Conservation (phyloP, 1,284 basidiomycete genomes). For the Heterobasidion parviporum region DNA sequence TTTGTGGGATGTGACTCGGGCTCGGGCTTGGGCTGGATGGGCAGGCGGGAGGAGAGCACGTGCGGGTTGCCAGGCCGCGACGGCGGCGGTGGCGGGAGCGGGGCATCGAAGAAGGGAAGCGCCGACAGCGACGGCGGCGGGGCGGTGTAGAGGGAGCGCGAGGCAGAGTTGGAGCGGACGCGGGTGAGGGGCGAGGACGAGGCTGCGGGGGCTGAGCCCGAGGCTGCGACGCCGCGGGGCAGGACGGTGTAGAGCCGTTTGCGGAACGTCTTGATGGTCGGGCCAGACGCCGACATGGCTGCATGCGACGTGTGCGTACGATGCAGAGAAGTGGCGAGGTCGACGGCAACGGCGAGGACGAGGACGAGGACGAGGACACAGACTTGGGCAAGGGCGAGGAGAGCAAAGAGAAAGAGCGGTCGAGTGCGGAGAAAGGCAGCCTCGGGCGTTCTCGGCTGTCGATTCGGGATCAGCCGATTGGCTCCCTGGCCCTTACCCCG, state of each 20-base stretch:
- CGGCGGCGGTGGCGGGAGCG: slow-evolving; percentile 18
- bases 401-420: neutral
- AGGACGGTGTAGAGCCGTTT: slow-evolving; percentile 43
- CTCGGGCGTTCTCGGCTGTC: neutral
- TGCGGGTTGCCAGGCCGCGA: slow-evolving; percentile 32
- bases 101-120: slow-evolving; percentile 30
- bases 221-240: slow-evolving; percentile 22
- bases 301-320: no score
- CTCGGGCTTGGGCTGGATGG: slow-evolving; percentile 36
- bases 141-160: slow-evolving; percentile 34
- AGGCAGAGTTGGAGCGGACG: slow-evolving; percentile 39
- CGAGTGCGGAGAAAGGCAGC: neutral
- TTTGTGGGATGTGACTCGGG: slow-evolving; percentile 24
- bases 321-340: no score
- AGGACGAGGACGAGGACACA: neutral
- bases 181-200: slow-evolving; percentile 14
- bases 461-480: neutral
- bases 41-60: slow-evolving; percentile 34
- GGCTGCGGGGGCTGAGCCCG: neutral
- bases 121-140: slow-evolving; percentile 18
- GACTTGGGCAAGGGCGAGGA: neutral
- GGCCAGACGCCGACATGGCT: neutral
- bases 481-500: neutral
- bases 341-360: neutral
- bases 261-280: slow-evolving; percentile 42